A percentile compares a stretch with the other conserved stretches of the same genome.
Evolutionary conservation across 345 rosid species (phyloP).

Genomic region (Pistacia atlantica): DNA sequence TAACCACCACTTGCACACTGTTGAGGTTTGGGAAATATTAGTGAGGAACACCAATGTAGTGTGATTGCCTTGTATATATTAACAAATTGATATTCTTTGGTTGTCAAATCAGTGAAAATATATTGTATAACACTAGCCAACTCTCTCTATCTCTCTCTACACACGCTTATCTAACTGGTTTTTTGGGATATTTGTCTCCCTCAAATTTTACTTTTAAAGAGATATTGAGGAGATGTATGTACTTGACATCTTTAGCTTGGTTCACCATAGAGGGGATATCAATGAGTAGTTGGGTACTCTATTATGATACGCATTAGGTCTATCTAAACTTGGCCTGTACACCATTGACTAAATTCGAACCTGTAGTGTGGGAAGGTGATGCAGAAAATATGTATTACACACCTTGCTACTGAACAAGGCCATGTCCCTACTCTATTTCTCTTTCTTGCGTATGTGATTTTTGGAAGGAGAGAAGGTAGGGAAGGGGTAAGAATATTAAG

Average conservation of each 20-base stretch:
- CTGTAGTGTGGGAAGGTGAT: not conserved
- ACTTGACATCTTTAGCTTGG: not conserved
- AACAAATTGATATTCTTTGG: not conserved
- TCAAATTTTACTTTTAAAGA: not conserved
- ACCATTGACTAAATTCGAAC: not conserved
- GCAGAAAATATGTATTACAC: not conserved
- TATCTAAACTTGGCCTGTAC: not conserved
- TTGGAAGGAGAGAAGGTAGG: conserved; percentile 3
- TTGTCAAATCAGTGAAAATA: not conserved
- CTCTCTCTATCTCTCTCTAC: too few relatives aligned
- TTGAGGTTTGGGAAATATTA: not conserved
- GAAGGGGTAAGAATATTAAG: not conserved
- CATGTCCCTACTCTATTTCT: not conserved
- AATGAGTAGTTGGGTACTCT: not conserved
- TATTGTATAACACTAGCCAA: not conserved
- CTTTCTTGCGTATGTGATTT: not conserved
- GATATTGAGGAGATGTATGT: not conserved
- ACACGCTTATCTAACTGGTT: too few relatives aligned
- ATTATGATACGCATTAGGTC: not conserved
- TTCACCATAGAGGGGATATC: not conserved
- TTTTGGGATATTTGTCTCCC: not conserved
- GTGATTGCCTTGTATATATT: not conserved
- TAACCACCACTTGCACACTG: not conserved
- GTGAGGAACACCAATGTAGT: not conserved
- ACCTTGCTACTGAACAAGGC: not conserved